A percentile compares a stretch with the other conserved stretches of the same genome.
Evolutionary conservation across 345 rosid species (phyloP).

Genomic region (Noccaea caerulescens): DNA sequence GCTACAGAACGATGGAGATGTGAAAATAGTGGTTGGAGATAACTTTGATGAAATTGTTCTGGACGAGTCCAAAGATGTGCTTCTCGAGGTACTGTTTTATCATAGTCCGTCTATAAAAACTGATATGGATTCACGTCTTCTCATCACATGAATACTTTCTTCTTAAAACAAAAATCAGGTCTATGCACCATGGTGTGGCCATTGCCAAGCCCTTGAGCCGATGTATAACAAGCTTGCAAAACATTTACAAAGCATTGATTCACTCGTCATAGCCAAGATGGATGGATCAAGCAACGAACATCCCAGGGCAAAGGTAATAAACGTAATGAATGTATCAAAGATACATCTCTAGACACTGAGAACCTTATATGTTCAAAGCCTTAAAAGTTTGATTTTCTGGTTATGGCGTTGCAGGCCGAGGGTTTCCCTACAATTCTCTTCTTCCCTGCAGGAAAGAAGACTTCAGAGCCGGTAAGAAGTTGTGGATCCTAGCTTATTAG

Average conservation of each 20-base stretch:
- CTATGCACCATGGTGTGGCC: constrained; percentile 99
- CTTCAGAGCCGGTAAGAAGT: constrained; percentile 93
- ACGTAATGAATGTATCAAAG: neutral
- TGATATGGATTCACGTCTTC: constrained; percentile 4
- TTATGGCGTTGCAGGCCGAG: constrained; percentile 62
- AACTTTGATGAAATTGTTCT: constrained; percentile 90
- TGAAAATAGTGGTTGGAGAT: constrained; percentile 90
- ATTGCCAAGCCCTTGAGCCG: constrained; percentile 95
- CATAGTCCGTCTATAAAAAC: constrained; percentile 5
- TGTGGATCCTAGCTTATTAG: neutral
- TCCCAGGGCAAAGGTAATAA: constrained; percentile 91
- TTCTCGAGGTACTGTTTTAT: constrained; percentile 74
- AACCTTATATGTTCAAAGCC: constrained; percentile 3
- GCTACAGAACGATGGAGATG: constrained; percentile 88
- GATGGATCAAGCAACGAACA: constrained; percentile 99
- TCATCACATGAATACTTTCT: neutral
- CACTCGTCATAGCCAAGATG: constrained; percentile 94
- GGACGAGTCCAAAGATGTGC: constrained; percentile 96
- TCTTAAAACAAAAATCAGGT: constrained; percentile 52
- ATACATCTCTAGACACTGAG: neutral
- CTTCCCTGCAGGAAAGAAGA: constrained; percentile 98
- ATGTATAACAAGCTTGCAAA: constrained; percentile 91
- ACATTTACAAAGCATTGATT: constrained; percentile 77
- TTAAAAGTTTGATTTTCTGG: neutral
- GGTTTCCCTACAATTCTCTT: constrained; percentile 97